phyloP scores from a whole-genome alignment of 2,329 filamentous ascomycete genomes.

The Aspergillus neoniger region DNA sequence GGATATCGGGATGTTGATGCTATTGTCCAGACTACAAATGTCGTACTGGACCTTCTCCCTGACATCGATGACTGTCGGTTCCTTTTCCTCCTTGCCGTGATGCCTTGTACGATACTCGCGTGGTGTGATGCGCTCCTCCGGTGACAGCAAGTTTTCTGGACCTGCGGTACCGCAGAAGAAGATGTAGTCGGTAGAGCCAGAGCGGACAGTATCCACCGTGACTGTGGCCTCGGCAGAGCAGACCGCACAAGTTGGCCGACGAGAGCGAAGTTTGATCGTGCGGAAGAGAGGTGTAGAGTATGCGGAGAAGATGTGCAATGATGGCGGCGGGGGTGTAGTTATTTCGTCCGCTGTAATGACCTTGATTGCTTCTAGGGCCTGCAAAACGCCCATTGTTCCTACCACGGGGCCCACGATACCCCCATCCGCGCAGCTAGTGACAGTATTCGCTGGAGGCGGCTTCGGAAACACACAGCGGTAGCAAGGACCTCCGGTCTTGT shows the following conservation, averaged over 20 bases:
- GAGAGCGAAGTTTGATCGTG: conserved; percentile 70
- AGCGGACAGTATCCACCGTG: conserved; percentile 61
- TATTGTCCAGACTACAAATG: conserved; percentile 73
- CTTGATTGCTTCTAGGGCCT: conserved; percentile 87
- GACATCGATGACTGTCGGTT: conserved; percentile 74
- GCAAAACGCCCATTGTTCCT: conserved; percentile 87
- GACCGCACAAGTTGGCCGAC: conserved; percentile 70
- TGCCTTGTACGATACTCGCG: conserved; percentile 54
- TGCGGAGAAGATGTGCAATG: conserved; percentile 47
- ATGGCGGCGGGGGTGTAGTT: conserved; percentile 30
- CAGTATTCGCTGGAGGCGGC: conserved; percentile 79
- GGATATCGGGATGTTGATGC: conserved; percentile 61
- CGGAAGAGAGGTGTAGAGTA: conserved; percentile 61
- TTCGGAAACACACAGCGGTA: conserved; percentile 91
- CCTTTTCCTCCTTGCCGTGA: conserved; percentile 17
- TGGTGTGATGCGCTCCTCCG: conserved; percentile 69
- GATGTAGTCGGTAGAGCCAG: conserved; percentile 75
- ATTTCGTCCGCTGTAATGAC: conserved; percentile 58
- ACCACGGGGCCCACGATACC: conserved; percentile 92
- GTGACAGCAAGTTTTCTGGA: conserved; percentile 58
- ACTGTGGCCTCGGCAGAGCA: conserved; percentile 69
- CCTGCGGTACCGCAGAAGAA: conserved; percentile 74
- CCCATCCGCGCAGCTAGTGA: conserved; percentile 86
- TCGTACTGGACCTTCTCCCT: conserved; percentile 82
- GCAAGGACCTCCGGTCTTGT: conserved; percentile 71